phyloP scores from a whole-genome alignment of 1,284 basidiomycete species.

The Peniophora sp. region DNA sequence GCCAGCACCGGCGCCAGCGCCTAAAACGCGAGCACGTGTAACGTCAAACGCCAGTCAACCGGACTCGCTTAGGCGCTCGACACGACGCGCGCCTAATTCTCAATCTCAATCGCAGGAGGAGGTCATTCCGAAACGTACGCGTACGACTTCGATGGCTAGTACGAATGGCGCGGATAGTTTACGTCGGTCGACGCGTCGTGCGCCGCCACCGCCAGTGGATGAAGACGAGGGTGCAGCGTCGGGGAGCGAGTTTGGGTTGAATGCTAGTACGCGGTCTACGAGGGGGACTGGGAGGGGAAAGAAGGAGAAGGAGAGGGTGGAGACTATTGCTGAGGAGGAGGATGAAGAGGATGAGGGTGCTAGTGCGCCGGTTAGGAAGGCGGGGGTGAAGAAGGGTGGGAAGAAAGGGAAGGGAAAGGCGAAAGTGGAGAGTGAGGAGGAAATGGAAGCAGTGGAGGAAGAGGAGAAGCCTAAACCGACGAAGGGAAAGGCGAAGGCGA shows the following conservation, averaged over 20 bases:
- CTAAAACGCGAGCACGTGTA: constrained; percentile 9
- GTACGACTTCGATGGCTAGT: too few relatives aligned
- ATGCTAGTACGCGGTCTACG: neutral
- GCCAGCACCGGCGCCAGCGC: constrained; percentile 3
- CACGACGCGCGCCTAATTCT: neutral
- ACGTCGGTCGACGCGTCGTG: neutral
- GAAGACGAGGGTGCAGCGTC: neutral
- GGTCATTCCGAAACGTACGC: neutral
- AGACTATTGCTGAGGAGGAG: constrained; percentile 24
- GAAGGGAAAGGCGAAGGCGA: constrained; percentile 2
- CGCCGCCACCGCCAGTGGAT: neutral
- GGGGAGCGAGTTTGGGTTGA: neutral
- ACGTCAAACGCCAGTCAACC: constrained; percentile 13
- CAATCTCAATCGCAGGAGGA: neutral
- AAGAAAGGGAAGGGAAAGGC: constrained; percentile 2
- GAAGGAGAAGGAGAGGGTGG: constrained; percentile 13
- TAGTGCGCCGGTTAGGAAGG: constrained; percentile 3
- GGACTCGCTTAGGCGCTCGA: constrained; percentile 5
- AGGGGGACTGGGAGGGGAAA: neutral
- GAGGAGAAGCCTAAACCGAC: constrained; percentile 6
- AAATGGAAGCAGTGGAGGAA: constrained; percentile 2
- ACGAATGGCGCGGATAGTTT: neutral
- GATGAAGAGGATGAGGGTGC: constrained; percentile 15
- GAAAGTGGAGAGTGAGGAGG: constrained; percentile 8
- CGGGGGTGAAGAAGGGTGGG: constrained; percentile 9